These are phyloP conservation scores for Aphanomyces euteiches DNA, from an alignment of 352 stramenopile species.

Conservation along the genomic window DNA sequence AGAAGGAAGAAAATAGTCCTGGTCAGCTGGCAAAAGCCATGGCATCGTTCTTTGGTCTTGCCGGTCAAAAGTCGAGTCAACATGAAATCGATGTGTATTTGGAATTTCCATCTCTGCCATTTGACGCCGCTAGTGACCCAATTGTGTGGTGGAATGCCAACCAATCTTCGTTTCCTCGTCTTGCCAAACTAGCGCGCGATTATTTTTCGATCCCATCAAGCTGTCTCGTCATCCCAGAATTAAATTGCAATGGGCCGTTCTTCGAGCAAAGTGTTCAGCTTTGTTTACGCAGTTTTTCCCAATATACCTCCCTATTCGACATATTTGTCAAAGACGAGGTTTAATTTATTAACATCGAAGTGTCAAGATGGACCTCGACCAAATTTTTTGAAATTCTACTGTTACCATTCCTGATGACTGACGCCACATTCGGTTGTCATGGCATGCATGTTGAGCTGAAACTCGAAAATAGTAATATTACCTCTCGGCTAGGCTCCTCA, in stretches of 20 bases:
- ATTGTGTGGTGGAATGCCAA: slow-evolving; percentile 27
- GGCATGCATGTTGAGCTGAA: too few species aligned
- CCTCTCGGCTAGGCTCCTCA: too few species aligned
- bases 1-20: neutral
- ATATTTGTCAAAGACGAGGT: slow-evolving; percentile 4
- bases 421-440: too few species aligned
- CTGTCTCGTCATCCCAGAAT: neutral
- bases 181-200: slow-evolving; percentile 20
- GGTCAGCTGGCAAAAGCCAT: slow-evolving; percentile 25
- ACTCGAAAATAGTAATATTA: too few species aligned
- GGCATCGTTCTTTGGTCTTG: slow-evolving; percentile 23
- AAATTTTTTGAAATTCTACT: too few species aligned
- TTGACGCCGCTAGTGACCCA: slow-evolving; percentile 23
- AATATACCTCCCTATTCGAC: slow-evolving; percentile 9
- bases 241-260: neutral
- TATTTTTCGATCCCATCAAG: slow-evolving; percentile 26
- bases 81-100: slow-evolving; percentile 26
- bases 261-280: neutral
- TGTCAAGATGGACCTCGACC: neutral
- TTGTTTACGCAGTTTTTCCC: slow-evolving; percentile 1
- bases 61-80: slow-evolving; percentile 4
- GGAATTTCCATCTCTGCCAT: slow-evolving; percentile 24
- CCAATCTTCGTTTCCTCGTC: slow-evolving; percentile 22
- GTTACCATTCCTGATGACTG: too few species aligned
- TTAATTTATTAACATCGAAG: slow-evolving; percentile 9